These are phyloP conservation scores for Candida broadrunensis DNA, from an alignment of 805 yeast species.

Conservation along the genomic window DNA sequence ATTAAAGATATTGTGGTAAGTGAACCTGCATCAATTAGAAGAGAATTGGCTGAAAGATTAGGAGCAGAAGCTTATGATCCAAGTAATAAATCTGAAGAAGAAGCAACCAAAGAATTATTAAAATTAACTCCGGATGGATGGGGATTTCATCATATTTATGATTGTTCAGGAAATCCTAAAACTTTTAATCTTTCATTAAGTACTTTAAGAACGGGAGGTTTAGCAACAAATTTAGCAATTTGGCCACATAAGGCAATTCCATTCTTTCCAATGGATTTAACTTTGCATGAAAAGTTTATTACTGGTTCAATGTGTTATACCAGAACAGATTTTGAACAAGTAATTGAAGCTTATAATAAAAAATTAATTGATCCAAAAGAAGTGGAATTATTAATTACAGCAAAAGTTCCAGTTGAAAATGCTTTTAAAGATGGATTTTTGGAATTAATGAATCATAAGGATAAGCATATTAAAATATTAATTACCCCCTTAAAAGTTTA, in stretches of 20 bases:
- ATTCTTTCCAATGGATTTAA: conserved; percentile 52
- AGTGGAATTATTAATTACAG: conserved; percentile 49
- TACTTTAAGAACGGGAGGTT: conserved; percentile 51
- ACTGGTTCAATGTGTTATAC: conserved; percentile 63
- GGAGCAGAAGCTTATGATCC: conserved; percentile 39
- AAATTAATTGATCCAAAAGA: conserved; percentile 27
- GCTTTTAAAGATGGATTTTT: conserved; percentile 52
- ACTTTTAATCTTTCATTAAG: conserved; percentile 50
- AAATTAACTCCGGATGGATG: conserved; percentile 32
- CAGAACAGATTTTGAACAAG: conserved; percentile 54
- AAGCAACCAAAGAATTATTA: conserved; percentile 25
- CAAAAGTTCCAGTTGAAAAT: conserved; percentile 46
- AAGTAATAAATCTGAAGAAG: not conserved
- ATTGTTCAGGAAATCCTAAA: conserved; percentile 53
- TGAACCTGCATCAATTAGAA: conserved; percentile 54
- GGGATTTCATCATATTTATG: conserved; percentile 50
- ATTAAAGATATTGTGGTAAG: conserved; percentile 49
- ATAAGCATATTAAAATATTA: conserved; percentile 50
- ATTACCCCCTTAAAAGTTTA: conserved; percentile 40
- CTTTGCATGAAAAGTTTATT: conserved; percentile 50
- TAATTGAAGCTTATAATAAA: conserved; percentile 27
- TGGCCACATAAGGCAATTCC: conserved; percentile 53
- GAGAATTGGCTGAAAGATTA: conserved; percentile 50
- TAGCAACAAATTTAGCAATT: conserved; percentile 58
- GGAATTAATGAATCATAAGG: conserved; percentile 50